phyloP scores from a whole-genome alignment of 1,284 basidiomycete species.

The Cutaneotrichosporon sp. region DNA sequence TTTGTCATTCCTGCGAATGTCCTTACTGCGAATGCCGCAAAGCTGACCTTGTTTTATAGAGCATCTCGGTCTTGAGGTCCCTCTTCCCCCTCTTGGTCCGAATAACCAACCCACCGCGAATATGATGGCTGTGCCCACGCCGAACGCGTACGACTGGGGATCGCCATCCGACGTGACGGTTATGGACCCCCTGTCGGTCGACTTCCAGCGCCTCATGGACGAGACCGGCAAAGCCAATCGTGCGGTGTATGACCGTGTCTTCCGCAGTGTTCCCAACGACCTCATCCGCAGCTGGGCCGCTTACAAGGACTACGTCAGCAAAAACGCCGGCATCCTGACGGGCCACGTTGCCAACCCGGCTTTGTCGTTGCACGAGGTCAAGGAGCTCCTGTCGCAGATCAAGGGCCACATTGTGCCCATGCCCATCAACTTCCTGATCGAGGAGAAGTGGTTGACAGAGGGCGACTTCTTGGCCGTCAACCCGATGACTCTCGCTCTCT shows the following conservation, averaged over 20 bases:
- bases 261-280: conserved; percentile 63
- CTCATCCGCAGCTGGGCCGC: conserved; percentile 68
- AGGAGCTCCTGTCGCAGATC: conserved; percentile 66
- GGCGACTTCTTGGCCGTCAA: conserved; percentile 42
- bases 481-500: conserved; percentile 38
- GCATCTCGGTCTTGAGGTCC: conserved; percentile 71
- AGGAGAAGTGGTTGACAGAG: conserved; percentile 37
- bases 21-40: too few relatives aligned
- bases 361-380: conserved; percentile 61
- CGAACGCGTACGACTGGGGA: conserved; percentile 63
- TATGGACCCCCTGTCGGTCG: conserved; percentile 69
- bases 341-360: conserved; percentile 71
- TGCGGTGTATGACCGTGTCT: conserved; percentile 58
- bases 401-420: conserved; percentile 52
- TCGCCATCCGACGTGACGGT: conserved; percentile 62
- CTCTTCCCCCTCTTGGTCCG: conserved; percentile 32
- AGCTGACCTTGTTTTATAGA: conserved; percentile 55
- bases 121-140: conserved; percentile 68
- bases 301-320: conserved; percentile 60
- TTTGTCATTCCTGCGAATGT: too few relatives aligned
- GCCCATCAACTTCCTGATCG: conserved; percentile 46
- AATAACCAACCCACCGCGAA: conserved; percentile 53
- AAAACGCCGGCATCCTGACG: conserved; percentile 50
- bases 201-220: conserved; percentile 61
- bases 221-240: conserved; percentile 72